Percentiles rank a stretch among this genome's conserved stretches.
phyloP scores from a whole-genome alignment of 176 grass and related monocot species.

The Eragrostis curvula region DNA sequence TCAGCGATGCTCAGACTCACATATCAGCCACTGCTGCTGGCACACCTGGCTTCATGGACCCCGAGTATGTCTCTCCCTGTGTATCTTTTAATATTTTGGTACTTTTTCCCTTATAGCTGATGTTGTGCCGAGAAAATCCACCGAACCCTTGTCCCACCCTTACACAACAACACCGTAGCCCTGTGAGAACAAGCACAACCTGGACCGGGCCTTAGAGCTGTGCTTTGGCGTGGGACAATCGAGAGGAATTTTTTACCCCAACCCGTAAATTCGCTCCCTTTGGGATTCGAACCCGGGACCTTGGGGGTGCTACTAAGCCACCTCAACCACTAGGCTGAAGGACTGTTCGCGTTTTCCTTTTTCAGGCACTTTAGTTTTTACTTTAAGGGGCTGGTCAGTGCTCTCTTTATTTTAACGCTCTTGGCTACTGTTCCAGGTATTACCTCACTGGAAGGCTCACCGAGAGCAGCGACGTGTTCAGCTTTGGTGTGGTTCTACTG shows the following conservation, averaged over 20 bases:
- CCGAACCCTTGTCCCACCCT: no score
- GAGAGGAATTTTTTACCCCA: no score
- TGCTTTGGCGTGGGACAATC: no score
- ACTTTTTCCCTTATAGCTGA: not conserved
- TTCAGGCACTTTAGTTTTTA: not conserved
- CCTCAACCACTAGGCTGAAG: no score
- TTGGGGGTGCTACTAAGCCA: no score
- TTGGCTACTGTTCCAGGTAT: not conserved
- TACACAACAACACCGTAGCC: no score
- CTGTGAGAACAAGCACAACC: no score
- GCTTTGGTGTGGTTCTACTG: conserved; percentile 43
- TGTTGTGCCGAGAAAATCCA: no score
- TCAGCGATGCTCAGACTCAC: conserved; percentile 16
- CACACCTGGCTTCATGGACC: conserved; percentile 62
- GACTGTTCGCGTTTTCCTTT: no score
- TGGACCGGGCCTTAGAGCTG: no score
- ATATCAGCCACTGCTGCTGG: conserved; percentile 34
- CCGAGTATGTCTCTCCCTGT: conserved; percentile 44
- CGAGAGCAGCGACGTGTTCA: conserved; percentile 46
- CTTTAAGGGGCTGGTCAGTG: not conserved
- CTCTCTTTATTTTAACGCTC: not conserved
- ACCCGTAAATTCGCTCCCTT: no score
- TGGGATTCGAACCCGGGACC: no score
- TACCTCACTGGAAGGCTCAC: conserved; percentile 17
- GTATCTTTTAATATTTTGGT: not conserved